Conservation (phyloP, 1,284 basidiomycete species). For the Kalmanozyma brasiliensis region DNA sequence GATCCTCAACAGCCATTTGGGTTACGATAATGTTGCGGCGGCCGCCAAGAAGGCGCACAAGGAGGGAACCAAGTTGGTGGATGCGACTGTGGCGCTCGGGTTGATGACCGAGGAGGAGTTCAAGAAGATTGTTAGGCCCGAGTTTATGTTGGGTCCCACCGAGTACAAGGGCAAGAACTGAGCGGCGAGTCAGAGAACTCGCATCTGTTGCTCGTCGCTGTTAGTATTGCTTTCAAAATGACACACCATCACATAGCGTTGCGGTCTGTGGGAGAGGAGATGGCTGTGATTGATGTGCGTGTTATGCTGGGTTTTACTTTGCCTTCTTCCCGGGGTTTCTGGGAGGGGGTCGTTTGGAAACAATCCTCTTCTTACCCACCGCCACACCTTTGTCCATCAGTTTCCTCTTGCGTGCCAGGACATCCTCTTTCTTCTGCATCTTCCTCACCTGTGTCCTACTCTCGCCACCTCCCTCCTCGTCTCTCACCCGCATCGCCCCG, state of each 20-base stretch:
- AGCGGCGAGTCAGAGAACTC: no score
- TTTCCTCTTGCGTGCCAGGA: conserved; percentile 21
- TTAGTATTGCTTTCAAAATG: no score
- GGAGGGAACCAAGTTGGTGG: conserved; percentile 94
- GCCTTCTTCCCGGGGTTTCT: conserved; percentile 9
- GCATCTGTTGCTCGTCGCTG: no score
- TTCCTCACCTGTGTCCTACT: conserved; percentile 38
- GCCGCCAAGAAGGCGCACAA: conserved; percentile 99
- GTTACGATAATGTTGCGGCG: conserved; percentile 97
- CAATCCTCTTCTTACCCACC: conserved; percentile 3
- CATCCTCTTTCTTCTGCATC: conserved; percentile 16
- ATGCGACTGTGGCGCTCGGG: conserved; percentile 88
- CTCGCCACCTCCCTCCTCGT: not conserved
- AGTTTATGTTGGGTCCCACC: conserved; percentile 71
- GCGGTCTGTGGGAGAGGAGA: no score
- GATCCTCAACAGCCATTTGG: conserved; percentile 89
- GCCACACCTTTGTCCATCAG: conserved; percentile 33
- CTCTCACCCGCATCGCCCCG: not conserved
- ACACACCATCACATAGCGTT: no score
- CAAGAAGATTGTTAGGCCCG: conserved; percentile 92
- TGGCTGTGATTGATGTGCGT: not conserved
- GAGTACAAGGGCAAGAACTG: conserved; percentile 54
- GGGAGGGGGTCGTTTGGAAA: not conserved
- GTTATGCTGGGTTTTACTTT: conserved; percentile 1
- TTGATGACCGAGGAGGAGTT: conserved; percentile 91